Base-by-base conservation (phyloP, 2,329 filamentous ascomycete genomes). In the Trichoderma citrinoviride region DNA sequence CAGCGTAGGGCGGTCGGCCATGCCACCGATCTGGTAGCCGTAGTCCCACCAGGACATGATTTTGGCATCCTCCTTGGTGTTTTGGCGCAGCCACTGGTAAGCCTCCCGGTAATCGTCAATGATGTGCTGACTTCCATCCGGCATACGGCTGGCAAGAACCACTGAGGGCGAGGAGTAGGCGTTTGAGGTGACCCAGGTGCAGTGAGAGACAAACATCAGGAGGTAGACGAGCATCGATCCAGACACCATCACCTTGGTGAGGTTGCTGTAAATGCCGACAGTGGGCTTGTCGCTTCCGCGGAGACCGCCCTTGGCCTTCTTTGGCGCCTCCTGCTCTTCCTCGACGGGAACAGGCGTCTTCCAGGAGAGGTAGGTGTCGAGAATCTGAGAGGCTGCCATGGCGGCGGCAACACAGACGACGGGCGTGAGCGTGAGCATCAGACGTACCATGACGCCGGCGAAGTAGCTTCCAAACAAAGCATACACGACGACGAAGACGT, bases 41-140 rank as follows among this genome's bases (percentile, higher is more conserved):
- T 99, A 99, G 77, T 99, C 95, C 95, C 95, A 99, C 95, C 95
- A 99, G 1, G 93, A 95, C 94, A 98, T 98, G 76, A 99, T 90
- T 85, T 98, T 99, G 75, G 96, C 93, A 72, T 97, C 91, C 70
- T 94, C 86, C 67, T 90, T 85, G 10, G 96, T 99, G 82, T 99
- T 99, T 79, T 99, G 95, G 68, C 95, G 91, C 56, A 99, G 88
- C 95, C 95, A 99, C 81, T 99, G 96, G 81, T 99, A 99, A 2
- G 95, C 95, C 84, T 99, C 95, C 75, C 95, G 90, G 81, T 99
- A 99, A 78, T 99, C 95, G 75, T 99, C 95, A 73, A 99, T 99
- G 76, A 99, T 99, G 80, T 96, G 93, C 76, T 98, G 94, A 76
- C 89, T 95, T 68, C 96, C 95, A 74, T 99, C 95, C 1, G 94